phyloP scores from a whole-genome alignment of 164 flowering plant genomes.

The Houttuynia cordata region DNA sequence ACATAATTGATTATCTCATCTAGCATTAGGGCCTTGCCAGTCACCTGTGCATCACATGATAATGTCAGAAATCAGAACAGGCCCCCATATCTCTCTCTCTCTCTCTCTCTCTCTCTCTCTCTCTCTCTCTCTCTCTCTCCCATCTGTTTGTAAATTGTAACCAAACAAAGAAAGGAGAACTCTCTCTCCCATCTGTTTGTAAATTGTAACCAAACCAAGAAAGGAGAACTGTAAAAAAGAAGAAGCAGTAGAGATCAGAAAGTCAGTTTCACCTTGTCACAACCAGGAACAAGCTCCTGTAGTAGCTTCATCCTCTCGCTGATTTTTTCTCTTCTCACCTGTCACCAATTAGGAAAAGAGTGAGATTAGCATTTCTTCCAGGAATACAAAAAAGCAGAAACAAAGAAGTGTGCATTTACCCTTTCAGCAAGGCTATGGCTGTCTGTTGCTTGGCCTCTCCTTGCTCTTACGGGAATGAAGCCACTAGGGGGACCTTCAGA shows the following conservation, averaged over 20 bases:
- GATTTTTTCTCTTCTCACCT: constrained; percentile 82
- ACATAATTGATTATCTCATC: constrained; percentile 89
- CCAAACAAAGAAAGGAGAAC: not conserved
- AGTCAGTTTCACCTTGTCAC: constrained; percentile 36
- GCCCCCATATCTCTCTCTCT: too few relatives aligned
- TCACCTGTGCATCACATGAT: constrained; percentile 34
- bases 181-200: too few relatives aligned
- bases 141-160: not conserved
- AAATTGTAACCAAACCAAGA: not conserved
- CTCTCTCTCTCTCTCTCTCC: too few relatives aligned
- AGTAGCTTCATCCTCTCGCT: constrained; percentile 71
- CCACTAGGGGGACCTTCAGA: constrained; percentile 40
- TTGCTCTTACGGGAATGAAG: constrained; percentile 85
- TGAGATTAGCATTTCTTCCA: not conserved
- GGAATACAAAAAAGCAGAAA: too few relatives aligned
- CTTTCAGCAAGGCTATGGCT: constrained; percentile 98
- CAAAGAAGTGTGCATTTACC: constrained; percentile 24
- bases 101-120: too few relatives aligned
- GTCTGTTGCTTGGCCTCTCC: constrained; percentile 96
- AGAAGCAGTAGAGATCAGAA: not conserved
- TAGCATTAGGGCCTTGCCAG: constrained; percentile 84
- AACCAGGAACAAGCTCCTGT: constrained; percentile 76
- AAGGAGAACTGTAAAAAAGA: too few relatives aligned
- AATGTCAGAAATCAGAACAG: constrained; percentile 21
- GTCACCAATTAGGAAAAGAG: not conserved